These are phyloP conservation scores for Amaranthus cruentus DNA, from an alignment of 148 eudicot genomes.

Conservation along the genomic window DNA sequence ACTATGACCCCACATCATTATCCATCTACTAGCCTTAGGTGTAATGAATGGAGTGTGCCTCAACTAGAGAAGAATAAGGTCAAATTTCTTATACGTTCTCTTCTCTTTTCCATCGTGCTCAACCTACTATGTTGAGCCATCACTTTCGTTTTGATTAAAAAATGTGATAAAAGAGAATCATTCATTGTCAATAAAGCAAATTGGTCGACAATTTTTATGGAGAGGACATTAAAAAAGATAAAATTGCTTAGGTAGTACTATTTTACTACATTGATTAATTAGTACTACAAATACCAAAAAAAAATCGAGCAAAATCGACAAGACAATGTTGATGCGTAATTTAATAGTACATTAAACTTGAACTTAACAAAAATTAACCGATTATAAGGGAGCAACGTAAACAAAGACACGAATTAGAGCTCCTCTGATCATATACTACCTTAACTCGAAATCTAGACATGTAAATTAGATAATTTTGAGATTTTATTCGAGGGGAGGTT, in stretches of 20 bases:
- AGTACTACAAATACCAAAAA: constrained; percentile 15
- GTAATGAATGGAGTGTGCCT: not conserved
- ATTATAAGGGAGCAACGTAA: constrained; percentile 18
- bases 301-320: constrained; percentile 19
- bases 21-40: not conserved
- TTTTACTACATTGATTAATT: constrained; percentile 11
- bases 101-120: not conserved
- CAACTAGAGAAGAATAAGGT: constrained; percentile 20
- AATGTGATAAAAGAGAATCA: constrained; percentile 17
- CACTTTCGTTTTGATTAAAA: constrained; percentile 3
- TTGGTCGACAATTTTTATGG: not conserved
- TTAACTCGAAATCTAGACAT: constrained; percentile 14
- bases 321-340: constrained; percentile 10
- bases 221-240: not conserved
- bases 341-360: not conserved
- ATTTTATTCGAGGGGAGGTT: not conserved
- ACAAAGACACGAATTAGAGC: constrained; percentile 14
- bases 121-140: constrained; percentile 7
- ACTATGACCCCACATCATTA: not conserved
- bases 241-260: not conserved
- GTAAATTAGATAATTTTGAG: constrained; percentile 10
- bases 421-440: constrained; percentile 18
- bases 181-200: constrained; percentile 21
- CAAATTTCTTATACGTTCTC: constrained; percentile 18
- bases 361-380: not conserved